These are phyloP conservation scores for Arthrobotrys iridis DNA, from an alignment of 2,329 filamentous ascomycete species.

Conservation along the genomic window DNA sequence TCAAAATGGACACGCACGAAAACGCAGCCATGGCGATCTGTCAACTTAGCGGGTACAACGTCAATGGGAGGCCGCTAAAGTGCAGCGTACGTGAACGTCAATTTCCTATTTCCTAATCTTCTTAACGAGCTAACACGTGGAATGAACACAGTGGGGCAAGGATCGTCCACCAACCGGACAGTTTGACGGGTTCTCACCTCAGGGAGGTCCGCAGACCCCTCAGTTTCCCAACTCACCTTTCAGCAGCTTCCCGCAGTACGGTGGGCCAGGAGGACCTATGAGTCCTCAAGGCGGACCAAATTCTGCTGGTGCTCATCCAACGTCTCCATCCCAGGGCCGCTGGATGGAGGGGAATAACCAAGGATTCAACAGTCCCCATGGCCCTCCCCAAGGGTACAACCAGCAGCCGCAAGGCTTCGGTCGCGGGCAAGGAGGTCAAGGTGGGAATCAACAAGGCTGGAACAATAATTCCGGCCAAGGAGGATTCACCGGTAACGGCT, in stretches of 20 bases:
- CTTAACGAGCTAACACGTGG: slow-evolving; percentile 48
- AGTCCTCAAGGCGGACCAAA: slow-evolving; percentile 60
- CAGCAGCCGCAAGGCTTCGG: slow-evolving; percentile 51
- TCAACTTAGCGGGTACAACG: slow-evolving; percentile 96
- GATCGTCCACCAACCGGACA: slow-evolving; percentile 89
- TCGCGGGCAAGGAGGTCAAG: slow-evolving; percentile 35
- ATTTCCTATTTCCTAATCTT: neutral
- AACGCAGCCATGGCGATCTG: slow-evolving; percentile 99
- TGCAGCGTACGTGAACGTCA: slow-evolving; percentile 83
- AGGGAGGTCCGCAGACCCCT: slow-evolving; percentile 76
- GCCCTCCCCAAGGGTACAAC: slow-evolving; percentile 41
- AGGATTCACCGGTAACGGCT: slow-evolving; percentile 51
- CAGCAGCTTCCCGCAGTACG: slow-evolving; percentile 92
- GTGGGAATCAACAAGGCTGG: slow-evolving; percentile 45
- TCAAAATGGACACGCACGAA: slow-evolving; percentile 99
- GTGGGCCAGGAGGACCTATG: slow-evolving; percentile 73
- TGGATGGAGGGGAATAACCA: slow-evolving; percentile 50
- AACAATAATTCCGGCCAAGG: slow-evolving; percentile 48
- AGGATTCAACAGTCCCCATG: slow-evolving; percentile 51
- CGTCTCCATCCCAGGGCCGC: slow-evolving; percentile 45
- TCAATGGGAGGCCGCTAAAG: slow-evolving; percentile 95
- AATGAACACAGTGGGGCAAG: slow-evolving; percentile 89
- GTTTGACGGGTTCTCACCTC: slow-evolving; percentile 82
- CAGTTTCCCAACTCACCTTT: slow-evolving; percentile 79
- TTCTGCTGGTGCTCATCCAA: slow-evolving; percentile 44